These are phyloP conservation scores for Lodderomyces jiufengensis DNA, from an alignment of 1,139 yeast genomes.

Conservation along the genomic window DNA sequence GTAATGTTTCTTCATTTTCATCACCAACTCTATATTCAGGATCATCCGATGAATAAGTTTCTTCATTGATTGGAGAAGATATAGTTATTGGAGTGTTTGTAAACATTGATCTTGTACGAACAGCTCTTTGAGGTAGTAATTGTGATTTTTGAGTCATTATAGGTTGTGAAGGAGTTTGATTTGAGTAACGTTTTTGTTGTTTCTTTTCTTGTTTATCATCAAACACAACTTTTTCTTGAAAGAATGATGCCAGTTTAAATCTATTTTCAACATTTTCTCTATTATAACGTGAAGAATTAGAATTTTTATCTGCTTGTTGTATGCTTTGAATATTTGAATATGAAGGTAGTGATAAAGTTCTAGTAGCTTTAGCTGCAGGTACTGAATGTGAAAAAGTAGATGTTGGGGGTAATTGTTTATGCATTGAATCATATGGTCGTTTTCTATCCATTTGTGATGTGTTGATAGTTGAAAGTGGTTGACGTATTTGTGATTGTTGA, in stretches of 20 bases:
- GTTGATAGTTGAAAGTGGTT: constrained; percentile 2
- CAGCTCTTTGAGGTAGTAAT: constrained; percentile 39
- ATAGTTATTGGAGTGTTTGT: constrained; percentile 27
- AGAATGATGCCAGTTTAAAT: constrained; percentile 47
- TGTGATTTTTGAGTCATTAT: constrained; percentile 12
- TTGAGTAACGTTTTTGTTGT: constrained; percentile 14
- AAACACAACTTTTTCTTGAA: constrained; percentile 34
- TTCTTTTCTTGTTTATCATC: constrained; percentile 27
- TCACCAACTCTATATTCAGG: constrained; percentile 18
- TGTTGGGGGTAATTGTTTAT: constrained; percentile 3
- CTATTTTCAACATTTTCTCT: constrained; percentile 43
- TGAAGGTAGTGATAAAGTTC: constrained; percentile 62
- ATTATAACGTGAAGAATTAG: constrained; percentile 37
- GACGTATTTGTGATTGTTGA: constrained; percentile 4
- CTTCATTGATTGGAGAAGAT: constrained; percentile 43
- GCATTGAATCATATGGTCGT: constrained; percentile 8
- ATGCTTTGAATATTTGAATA: constrained; percentile 45
- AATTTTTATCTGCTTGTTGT: constrained; percentile 42
- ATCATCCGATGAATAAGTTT: constrained; percentile 22
- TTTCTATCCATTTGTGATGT: constrained; percentile 8
- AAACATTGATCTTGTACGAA: constrained; percentile 45
- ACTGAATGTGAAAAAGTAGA: constrained; percentile 14
- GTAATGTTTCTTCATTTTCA: constrained; percentile 7
- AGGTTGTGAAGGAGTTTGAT: neutral
- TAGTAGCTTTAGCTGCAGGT: constrained; percentile 49